These are phyloP conservation scores for Urtica urens DNA, from an alignment of 306 rosid genomes.

Conservation along the genomic window DNA sequence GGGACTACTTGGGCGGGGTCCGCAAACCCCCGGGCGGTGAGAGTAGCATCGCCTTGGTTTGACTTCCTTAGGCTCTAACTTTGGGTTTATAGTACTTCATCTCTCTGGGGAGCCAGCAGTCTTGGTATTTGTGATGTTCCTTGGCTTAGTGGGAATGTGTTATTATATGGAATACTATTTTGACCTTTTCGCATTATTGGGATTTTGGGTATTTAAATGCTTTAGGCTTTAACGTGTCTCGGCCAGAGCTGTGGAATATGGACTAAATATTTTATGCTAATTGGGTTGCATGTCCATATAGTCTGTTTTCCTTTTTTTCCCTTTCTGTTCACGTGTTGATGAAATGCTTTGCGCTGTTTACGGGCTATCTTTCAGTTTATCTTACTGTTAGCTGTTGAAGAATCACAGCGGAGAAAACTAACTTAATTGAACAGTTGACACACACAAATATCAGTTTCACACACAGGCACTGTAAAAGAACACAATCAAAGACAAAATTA, in stretches of 20 bases:
- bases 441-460: no score
- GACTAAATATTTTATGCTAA: conserved; percentile 58
- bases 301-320: conserved; percentile 19
- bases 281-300: conserved; percentile 80
- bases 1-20: conserved; percentile 87
- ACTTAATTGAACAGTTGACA: no score
- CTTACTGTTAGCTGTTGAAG: no score
- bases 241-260: conserved; percentile 26
- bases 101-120: conserved; percentile 33
- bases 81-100: conserved; percentile 15
- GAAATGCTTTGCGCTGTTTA: conserved; percentile 52
- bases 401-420: no score
- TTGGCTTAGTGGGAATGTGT: conserved; percentile 44
- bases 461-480: no score
- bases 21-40: conserved; percentile 99
- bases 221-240: conserved; percentile 61
- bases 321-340: conserved; percentile 33
- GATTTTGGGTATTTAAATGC: conserved; percentile 44
- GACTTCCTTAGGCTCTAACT: conserved; percentile 66
- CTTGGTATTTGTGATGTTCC: conserved; percentile 31
- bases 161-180: conserved; percentile 42
- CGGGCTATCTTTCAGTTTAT: no score
- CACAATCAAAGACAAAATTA: no score
- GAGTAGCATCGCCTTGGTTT: conserved; percentile 96
- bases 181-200: conserved; percentile 59